Evolutionary conservation across 352 stramenopile genomes (phyloP).

Genomic region (Phytophthora ohioensis): DNA sequence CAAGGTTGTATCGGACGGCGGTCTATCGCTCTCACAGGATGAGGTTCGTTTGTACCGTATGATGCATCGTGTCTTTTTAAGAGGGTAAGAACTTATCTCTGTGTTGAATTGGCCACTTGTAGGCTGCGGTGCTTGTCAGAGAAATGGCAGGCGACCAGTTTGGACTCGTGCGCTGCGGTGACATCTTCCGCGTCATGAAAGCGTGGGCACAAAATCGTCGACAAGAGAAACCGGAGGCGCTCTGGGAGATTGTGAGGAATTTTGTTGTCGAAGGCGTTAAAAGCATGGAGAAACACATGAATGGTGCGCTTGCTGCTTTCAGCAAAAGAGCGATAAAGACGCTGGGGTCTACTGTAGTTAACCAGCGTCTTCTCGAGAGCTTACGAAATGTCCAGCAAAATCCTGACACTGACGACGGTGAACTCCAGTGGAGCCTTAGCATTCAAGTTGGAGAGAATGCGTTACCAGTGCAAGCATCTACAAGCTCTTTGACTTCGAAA

Average conservation of each 20-base stretch:
- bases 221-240: slow-evolving; percentile 37
- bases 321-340: slow-evolving; percentile 17
- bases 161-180: slow-evolving; percentile 55
- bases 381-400: slow-evolving; percentile 8
- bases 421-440: slow-evolving; percentile 50
- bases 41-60: slow-evolving; percentile 37
- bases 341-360: slow-evolving; percentile 17
- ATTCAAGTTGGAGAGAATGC: slow-evolving; percentile 32
- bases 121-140: slow-evolving; percentile 48
- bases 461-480: not conserved
- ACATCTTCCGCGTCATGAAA: slow-evolving; percentile 62
- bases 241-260: slow-evolving; percentile 50
- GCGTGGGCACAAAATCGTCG: slow-evolving; percentile 40
- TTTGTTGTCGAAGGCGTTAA: slow-evolving; percentile 27
- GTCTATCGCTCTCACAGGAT: slow-evolving; percentile 30
- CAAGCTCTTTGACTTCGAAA: slow-evolving; percentile 14
- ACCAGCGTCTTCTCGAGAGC: slow-evolving; percentile 15
- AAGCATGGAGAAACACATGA: slow-evolving; percentile 29
- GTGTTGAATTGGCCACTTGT: not conserved
- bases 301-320: slow-evolving; percentile 13
- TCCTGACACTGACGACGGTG: slow-evolving; percentile 38
- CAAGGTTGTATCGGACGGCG: slow-evolving; percentile 50
- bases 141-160: slow-evolving; percentile 51
- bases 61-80: not conserved
- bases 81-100: not conserved